Base-by-base conservation (phyloP, 352 stramenopile species). In the Pythium apleroticum region DNA sequence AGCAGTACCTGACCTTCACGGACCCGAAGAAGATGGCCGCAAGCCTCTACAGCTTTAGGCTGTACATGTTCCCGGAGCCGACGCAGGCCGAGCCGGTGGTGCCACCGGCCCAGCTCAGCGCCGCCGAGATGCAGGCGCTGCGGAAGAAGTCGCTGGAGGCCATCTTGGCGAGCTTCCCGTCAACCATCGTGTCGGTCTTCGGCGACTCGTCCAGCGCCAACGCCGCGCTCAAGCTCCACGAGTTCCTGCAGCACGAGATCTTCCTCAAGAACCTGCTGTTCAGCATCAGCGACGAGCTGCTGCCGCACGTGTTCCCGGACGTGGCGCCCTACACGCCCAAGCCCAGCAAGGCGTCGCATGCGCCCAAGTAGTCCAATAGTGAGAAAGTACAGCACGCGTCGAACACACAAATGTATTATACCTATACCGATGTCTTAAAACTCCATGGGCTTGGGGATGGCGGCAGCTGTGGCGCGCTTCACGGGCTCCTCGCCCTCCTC, bases 261-360 rank as follows among this genome's bases (percentile, higher is more conserved):
- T 89, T 94, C 66, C 77, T 94, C 35, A 93, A 93, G 75, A 96
- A 93, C 59, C 58, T 96, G 56, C 56, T 90, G 28, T 94, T 93
- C 60, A 92, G 77, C 65, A 73, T 93, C 59, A 72, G 76, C 43
- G 87, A 94, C 68, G 84, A 92, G 59, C 66, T 94, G 55, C 73
- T 92, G 43, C 69, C 86, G 56, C 82, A 90, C 39, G 66, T 96
- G 48, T 96, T 94, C 52, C 84, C 84, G 1, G 78, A 96, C 28
- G 81, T 75, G 22, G 72, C 61, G 48, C 69, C 73, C 1, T 90
- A 79, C 60, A 82, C 79, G 46, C 64, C 69, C 67, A 88, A 81
- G 59, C 66, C 49, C 27, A 61, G 50, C 28, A 12, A 52, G 4
- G 25, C 50, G 10, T n/a, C 25, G n/a, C 7, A 5, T 24, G 27